Evolutionary conservation across 129 eudicot genomes (phyloP).

Genomic region (Chrysanthemum seticuspe): DNA sequence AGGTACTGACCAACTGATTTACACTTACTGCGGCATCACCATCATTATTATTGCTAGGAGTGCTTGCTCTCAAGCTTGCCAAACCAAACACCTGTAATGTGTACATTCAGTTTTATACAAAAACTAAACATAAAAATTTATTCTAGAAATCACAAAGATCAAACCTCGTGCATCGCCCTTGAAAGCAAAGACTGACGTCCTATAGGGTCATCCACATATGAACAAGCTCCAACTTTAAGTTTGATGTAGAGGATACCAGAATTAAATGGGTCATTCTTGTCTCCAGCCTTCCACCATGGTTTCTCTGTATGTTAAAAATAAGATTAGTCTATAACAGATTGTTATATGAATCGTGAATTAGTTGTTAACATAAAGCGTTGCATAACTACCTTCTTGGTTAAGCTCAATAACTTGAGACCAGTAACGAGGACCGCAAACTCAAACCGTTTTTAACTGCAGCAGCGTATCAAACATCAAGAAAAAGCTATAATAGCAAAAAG

Average conservation of each 20-base stretch:
- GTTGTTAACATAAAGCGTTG: constrained; percentile 19
- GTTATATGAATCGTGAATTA: constrained; percentile 1
- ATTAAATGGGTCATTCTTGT: constrained; percentile 77
- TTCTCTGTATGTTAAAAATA: constrained; percentile 51
- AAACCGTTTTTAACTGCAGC: constrained; percentile 75
- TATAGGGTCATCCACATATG: constrained; percentile 91
- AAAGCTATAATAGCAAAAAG: not conserved
- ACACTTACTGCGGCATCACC: constrained; percentile 57
- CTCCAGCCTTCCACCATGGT: constrained; percentile 87
- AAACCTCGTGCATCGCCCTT: constrained; percentile 95
- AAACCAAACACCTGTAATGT: constrained; percentile 70
- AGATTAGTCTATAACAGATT: not conserved
- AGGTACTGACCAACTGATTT: constrained; percentile 83
- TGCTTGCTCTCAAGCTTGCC: constrained; percentile 54
- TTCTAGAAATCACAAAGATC: constrained; percentile 4
- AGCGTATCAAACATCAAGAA: constrained; percentile 21
- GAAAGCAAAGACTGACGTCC: constrained; percentile 91
- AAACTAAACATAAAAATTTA: not conserved
- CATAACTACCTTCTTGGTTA: constrained; percentile 68
- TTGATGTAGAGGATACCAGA: constrained; percentile 87
- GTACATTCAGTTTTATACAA: constrained; percentile 4
- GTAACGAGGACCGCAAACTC: constrained; percentile 98
- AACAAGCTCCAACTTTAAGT: constrained; percentile 94
- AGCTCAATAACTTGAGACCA: constrained; percentile 96
- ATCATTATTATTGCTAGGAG: constrained; percentile 35